phyloP scores from a whole-genome alignment of 2,329 filamentous ascomycete species.

The Alternaria incomplexa region DNA sequence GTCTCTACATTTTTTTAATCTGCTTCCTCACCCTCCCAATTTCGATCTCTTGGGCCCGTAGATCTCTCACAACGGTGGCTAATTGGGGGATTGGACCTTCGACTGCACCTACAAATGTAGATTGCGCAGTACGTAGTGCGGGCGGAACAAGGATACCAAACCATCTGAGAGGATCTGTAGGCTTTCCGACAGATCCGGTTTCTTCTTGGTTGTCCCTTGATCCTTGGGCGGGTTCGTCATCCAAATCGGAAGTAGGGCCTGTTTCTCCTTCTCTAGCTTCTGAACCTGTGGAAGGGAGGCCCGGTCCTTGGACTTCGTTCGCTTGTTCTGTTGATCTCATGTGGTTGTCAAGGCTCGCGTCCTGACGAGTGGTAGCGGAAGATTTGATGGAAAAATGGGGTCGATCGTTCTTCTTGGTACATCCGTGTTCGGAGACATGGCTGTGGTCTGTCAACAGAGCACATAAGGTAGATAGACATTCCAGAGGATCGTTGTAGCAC shows the following conservation, averaged over 20 bases:
- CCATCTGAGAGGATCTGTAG: constrained; percentile 62
- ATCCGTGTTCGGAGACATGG: constrained; percentile 1
- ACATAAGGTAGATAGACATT: not conserved
- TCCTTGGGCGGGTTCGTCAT: not conserved
- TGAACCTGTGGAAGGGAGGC: not conserved
- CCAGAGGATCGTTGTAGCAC: not conserved
- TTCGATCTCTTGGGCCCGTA: constrained; percentile 71
- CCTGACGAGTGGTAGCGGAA: not conserved
- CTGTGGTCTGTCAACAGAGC: not conserved
- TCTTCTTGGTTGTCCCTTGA: not conserved
- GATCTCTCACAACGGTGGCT: constrained; percentile 63
- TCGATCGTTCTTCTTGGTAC: constrained; percentile 15
- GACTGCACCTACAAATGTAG: constrained; percentile 62
- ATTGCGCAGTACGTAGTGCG: constrained; percentile 63
- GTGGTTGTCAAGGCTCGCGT: not conserved
- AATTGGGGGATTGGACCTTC: constrained; percentile 65
- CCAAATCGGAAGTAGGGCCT: not conserved
- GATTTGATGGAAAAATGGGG: constrained; percentile 6
- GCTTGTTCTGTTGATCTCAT: not conserved
- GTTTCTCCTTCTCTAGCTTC: not conserved
- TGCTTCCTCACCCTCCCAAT: constrained; percentile 64
- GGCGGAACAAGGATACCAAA: constrained; percentile 61
- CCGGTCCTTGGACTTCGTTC: not conserved
- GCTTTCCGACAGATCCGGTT: constrained; percentile 3
- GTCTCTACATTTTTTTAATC: constrained; percentile 45